Conservation (phyloP, 2,329 filamentous ascomycete species). For the Hypomyces rosellus region DNA sequence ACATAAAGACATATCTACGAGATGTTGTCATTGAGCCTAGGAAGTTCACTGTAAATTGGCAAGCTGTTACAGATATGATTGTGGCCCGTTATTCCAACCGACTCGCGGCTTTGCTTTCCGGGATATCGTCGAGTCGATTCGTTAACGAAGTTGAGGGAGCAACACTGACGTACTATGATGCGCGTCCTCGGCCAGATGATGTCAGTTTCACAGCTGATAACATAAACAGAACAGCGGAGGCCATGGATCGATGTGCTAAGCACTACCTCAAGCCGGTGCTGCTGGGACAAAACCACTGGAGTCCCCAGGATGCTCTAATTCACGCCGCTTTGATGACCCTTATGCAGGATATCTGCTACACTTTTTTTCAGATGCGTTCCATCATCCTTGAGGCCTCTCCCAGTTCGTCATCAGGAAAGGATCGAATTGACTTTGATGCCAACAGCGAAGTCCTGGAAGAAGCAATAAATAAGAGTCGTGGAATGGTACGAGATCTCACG, state of each 20-base stretch:
- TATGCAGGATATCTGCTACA: conserved; percentile 9
- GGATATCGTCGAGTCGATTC: conserved; percentile 24
- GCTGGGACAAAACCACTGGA: conserved; percentile 2
- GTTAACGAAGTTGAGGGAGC: conserved; percentile 31
- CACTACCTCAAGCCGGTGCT: conserved; percentile 3
- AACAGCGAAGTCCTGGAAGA: conserved; percentile 9
- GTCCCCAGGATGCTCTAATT: conserved; percentile 10
- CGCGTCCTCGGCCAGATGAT: conserved; percentile 20
- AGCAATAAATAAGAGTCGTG: conserved; percentile 15
- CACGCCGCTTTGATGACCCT: conserved; percentile 6
- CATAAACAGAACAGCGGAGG: conserved; percentile 32
- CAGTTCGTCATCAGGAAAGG: conserved; percentile 1
- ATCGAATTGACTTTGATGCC: conserved; percentile 8
- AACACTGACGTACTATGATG: conserved; percentile 33
- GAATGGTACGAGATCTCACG: conserved; percentile 30
- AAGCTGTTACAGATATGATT: conserved; percentile 58
- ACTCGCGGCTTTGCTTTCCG: conserved; percentile 36
- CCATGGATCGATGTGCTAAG: conserved; percentile 35
- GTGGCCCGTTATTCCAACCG: conserved; percentile 54
- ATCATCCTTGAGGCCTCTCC: conserved; percentile 15
- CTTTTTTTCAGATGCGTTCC: conserved; percentile 14
- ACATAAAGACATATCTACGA: conserved; percentile 38
- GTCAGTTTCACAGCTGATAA: conserved; percentile 14
- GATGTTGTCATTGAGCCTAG: conserved; percentile 31
- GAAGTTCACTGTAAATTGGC: conserved; percentile 51